Evolutionary conservation across 1,284 basidiomycete genomes (phyloP).

Genomic region (Marasmius tenuissimus): DNA sequence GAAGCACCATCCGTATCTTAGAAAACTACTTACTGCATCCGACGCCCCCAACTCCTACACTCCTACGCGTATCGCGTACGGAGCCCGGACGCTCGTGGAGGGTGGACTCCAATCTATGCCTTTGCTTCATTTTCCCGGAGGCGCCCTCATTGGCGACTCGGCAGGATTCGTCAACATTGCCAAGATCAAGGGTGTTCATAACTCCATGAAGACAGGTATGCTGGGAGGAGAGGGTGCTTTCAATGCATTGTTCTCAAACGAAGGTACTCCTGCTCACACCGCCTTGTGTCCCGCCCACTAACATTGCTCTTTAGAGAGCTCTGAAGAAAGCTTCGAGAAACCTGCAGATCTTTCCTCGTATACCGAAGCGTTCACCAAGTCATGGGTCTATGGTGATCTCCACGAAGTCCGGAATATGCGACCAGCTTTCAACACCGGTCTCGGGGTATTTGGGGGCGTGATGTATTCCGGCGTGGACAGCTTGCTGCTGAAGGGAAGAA

Average conservation of each 20-base stretch:
- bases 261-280: neutral
- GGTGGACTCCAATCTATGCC: constrained; percentile 95
- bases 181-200: constrained; percentile 99
- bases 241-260: constrained; percentile 47
- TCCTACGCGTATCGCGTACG: constrained; percentile 76
- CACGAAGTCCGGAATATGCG: constrained; percentile 92
- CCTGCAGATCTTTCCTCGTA: constrained; percentile 78
- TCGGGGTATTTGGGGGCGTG: constrained; percentile 90
- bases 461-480: constrained; percentile 91
- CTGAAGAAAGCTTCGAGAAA: constrained; percentile 16
- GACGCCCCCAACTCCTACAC: constrained; percentile 49
- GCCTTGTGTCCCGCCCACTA: neutral
- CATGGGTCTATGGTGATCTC: constrained; percentile 90
- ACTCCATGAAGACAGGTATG: constrained; percentile 99
- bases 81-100: constrained; percentile 90
- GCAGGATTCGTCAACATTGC: constrained; percentile 97
- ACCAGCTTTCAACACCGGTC: constrained; percentile 84
- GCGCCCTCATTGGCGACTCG: constrained; percentile 93
- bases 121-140: constrained; percentile 91
- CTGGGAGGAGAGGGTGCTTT: constrained; percentile 91
- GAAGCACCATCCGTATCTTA: constrained; percentile 97
- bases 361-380: constrained; percentile 70
- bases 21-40: constrained; percentile 75
- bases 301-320: neutral
- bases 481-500: constrained; percentile 81